Base-by-base conservation (phyloP, 352 stramenopile species). In the Phytophthora uliginosa region DNA sequence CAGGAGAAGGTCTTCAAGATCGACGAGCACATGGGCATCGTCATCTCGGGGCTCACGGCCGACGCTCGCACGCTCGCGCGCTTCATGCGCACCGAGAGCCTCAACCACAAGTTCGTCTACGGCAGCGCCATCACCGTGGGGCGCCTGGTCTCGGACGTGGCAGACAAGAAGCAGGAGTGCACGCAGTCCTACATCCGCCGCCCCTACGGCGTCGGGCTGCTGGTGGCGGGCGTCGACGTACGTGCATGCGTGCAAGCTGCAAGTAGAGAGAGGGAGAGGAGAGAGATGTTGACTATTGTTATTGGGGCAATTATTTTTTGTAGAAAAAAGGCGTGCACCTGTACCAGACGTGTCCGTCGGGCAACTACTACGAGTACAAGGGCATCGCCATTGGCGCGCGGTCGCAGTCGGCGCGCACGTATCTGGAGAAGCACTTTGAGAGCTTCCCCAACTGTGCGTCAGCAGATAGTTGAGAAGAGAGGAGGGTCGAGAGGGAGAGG, bases 41-140 rank as follows among this genome's bases (percentile, higher is more conserved):
- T 90, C 31, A 99, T 99, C 76, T 96, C 98, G 8, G 98, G 98
- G 6, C 87, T 99, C 51, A 99, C 97, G 28, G 97, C 98, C 31
- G 98, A 99, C 73, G 98, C 96, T 24, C 90, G 98, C 45, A 97
- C 95, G 59, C 85, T 99, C 18, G 97, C 97, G 31, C 77, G 88
- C 60, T 98, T 98, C 77, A 98, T 99, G 95, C 89, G 98, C 50
- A 99, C 96, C 58, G 98, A 99, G 84, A 99, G 97, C 73, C 83
- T 99, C 60, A 99, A 99, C 84, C 97, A 99, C 91, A 99, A 99
- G 86, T 99, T 99, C 77, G 95, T 99, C 42, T 99, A 99, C 79
- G 97, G 98, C 58, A 98, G 96, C 66, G 83, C 86, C 66, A 98
- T 99, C 67, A 97, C 97, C 18, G 94, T 97, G 10, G 94, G 95